Evolutionary conservation across 805 yeast species (phyloP), one percentile per base, ranked within the genome.

Genomic region (Brettanomyces naardenensis): DNA sequence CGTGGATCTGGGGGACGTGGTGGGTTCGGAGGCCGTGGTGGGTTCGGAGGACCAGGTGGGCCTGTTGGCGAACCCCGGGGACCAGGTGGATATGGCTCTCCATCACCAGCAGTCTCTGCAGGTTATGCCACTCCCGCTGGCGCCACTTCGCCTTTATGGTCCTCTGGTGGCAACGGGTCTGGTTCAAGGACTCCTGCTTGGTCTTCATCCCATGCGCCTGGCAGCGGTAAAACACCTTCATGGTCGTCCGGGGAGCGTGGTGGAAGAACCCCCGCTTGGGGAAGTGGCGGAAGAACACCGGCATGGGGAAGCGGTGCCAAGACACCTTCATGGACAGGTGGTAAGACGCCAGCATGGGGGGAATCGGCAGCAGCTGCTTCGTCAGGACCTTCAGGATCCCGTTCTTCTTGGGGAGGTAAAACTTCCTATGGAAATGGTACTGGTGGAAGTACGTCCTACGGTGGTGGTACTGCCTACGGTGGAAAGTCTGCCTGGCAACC

Each of bases 101-200:
- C 11, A n/a, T 31, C 23, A 10, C 19, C 33, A 31, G 10, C 7
- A 11, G 14, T 28, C 14, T 7, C 9, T 15, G 31, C 31, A 9
- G 31, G 31, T 19, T 31, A 9, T 31, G 53, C 45, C 30, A 40
- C 34, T 19, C 37, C 38, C 28, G 33, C 31, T 18, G 49, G 52
- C 31, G 50, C 49, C 19, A 47, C 41, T 39, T 52, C 59, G 2
- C 65, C 61, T n/a, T 41, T 54, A 9, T 52, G 62, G 59, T 37
- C 42, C 3, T 36, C 43, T 18, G 43, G 47, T 4, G 40, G 62
- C 5, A 71, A 69, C n/a, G 71, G 71, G 2, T n/a, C n/a, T n/a
- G n/a, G n/a, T n/a, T n/a, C n/a, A n/a, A 64, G 54, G 44, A 68
- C 75, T 9, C 77, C 82, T 2, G 66, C 78, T 1, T 74, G 84